Evolutionary conservation across 2,329 filamentous ascomycete genomes (phyloP), one percentile per base, ranked within the genome.

Genomic region (Pezizomycotina sp.): DNA sequence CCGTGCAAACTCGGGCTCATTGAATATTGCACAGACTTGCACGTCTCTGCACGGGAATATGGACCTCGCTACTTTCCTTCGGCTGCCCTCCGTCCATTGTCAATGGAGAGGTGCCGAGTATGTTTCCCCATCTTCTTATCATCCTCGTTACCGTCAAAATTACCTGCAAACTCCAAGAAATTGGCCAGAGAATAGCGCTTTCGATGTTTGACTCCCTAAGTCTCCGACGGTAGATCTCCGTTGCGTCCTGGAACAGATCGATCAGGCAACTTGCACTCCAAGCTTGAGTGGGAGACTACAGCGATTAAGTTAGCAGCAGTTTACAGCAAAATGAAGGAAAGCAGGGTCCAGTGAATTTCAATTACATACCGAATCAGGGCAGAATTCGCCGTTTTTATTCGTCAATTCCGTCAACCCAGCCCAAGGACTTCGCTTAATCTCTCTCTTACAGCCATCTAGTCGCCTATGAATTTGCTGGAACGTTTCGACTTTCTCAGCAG

Each of bases 241-340:
- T 65, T 12, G 82, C 86, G 56, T 98, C 89, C 65, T 92, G 84
- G 61, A 92, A 98, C 47, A 98, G 60, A 60, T 98, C 89, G 52
- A 98, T 80, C 53, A 98, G 64, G 56, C 89, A 95, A 14, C 81
- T 78, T 19, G 89, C 80, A 34, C 83, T 93, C 89, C 89, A 98
- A 34, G 89, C 78, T 58, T 98, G 89, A 1, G 89, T 93, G 16
- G 89, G 89, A 34, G 77, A 89, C 74, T 89, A 54, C 36, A 28
- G 19, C n/a, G 34, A 43, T 37, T 19, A 34, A 36, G 47, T 59
- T 52, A 60, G 54, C 46, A 48, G 36, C n/a, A 16, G 37, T 34
- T 24, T 49, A 48, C 48, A 42, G 27, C 31, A 40, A 27, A 15
- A 27, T 24, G 42, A 23, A 48, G 12, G 33, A 33, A 24, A 29